These are phyloP conservation scores for Zasmidium citrigriseum DNA, from an alignment of 2,329 filamentous ascomycete genomes.

Conservation along the genomic window DNA sequence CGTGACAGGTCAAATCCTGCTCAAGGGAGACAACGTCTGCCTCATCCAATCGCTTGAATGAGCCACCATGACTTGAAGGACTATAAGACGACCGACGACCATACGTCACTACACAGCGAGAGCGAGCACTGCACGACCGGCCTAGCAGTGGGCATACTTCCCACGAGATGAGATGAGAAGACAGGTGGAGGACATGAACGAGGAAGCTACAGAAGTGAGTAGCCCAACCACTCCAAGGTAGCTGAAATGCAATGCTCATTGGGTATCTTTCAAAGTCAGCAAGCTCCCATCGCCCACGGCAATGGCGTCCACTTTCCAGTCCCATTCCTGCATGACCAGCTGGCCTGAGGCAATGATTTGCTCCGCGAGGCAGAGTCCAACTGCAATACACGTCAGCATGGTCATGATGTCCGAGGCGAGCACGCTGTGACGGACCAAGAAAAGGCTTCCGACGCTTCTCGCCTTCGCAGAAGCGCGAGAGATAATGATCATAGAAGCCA, in stretches of 20 bases:
- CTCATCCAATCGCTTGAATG: constrained; percentile 59
- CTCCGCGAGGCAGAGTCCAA: constrained; percentile 82
- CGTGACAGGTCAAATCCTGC: constrained; percentile 71
- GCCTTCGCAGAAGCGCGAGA: constrained; percentile 66
- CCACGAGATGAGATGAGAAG: neutral
- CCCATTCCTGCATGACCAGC: constrained; percentile 74
- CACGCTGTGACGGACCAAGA: constrained; percentile 53
- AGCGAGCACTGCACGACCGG: neutral
- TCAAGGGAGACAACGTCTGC: constrained; percentile 87
- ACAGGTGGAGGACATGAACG: neutral
- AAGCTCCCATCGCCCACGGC: constrained; percentile 34
- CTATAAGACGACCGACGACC: neutral
- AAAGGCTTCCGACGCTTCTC: constrained; percentile 52
- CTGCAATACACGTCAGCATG: constrained; percentile 39
- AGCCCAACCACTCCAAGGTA: constrained; percentile 11
- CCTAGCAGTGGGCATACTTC: too few relatives aligned
- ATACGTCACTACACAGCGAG: neutral
- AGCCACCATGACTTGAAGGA: neutral
- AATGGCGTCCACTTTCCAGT: constrained; percentile 74
- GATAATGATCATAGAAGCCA: constrained; percentile 94
- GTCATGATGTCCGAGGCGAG: neutral
- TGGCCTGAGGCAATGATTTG: constrained; percentile 71
- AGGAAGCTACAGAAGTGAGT: constrained; percentile 18
- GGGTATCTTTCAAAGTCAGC: constrained; percentile 62
- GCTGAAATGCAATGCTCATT: constrained; percentile 55